Percentiles rank a stretch among this genome's conserved stretches.
Conservation (phyloP, 257 asterid genomes). For the Solanum chiquidenum region DNA sequence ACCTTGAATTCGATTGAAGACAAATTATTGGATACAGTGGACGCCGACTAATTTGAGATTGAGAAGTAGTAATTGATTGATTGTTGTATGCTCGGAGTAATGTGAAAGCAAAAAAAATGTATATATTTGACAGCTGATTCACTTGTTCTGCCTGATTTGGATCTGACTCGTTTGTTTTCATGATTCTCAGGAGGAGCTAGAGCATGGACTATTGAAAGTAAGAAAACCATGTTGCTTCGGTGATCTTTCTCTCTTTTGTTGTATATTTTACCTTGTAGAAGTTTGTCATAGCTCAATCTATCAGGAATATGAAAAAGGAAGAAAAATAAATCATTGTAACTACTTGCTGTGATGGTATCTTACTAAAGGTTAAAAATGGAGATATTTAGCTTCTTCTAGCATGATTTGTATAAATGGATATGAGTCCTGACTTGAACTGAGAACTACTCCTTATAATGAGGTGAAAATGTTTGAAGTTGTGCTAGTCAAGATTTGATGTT, state of each 20-base stretch:
- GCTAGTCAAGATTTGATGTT: not conserved
- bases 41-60: not conserved
- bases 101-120: not conserved
- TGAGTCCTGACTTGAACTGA: not conserved
- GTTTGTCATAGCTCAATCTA: not conserved
- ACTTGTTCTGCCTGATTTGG: not conserved
- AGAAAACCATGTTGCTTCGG: slow-evolving; percentile 5
- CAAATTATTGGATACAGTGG: not conserved
- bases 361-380: not conserved
- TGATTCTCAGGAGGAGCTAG: slow-evolving; percentile 75
- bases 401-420: not conserved
- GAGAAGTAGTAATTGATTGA: not conserved
- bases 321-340: not conserved
- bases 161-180: not conserved
- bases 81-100: not conserved
- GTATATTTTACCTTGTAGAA: not conserved
- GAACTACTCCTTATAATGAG: not conserved
- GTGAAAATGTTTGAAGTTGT: not conserved
- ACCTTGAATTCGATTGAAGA: not conserved
- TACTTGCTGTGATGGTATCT: not conserved
- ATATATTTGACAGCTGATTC: not conserved
- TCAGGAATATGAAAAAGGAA: not conserved
- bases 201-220: slow-evolving; percentile 65
- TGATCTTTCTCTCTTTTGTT: not conserved
- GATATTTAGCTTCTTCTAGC: not conserved